Evolutionary conservation across 2,329 filamentous ascomycete species (phyloP).

Genomic region (Pestalotiopsis fici): DNA sequence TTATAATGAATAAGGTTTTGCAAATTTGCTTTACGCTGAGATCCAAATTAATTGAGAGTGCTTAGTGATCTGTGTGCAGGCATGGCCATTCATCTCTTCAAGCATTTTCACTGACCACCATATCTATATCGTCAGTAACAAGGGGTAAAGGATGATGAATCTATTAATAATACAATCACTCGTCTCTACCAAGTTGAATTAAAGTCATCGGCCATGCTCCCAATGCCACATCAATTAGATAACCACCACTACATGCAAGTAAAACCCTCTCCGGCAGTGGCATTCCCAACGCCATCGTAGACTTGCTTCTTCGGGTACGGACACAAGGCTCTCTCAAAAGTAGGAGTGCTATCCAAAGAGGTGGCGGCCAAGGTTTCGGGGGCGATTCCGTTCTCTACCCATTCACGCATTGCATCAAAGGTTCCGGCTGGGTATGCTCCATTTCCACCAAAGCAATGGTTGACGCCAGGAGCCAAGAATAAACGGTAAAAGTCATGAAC

Average conservation of each 20-base stretch:
- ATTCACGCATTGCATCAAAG: not conserved
- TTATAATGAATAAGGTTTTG: no score
- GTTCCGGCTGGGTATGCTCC: not conserved
- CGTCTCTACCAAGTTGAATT: no score
- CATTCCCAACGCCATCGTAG: not conserved
- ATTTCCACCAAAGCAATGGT: not conserved
- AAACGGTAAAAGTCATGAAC: conserved; percentile 3
- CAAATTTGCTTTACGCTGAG: no score
- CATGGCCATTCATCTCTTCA: no score
- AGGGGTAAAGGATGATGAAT: no score
- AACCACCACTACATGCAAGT: not conserved
- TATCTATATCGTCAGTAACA: no score
- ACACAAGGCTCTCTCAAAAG: not conserved
- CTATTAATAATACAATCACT: no score
- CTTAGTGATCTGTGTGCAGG: no score
- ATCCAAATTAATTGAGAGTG: no score
- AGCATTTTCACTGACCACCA: no score
- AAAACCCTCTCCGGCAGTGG: not conserved
- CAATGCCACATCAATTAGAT: no score
- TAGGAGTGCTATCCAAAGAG: not conserved
- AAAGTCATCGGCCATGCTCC: no score
- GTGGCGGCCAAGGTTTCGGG: not conserved
- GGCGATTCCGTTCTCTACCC: conserved; percentile 6
- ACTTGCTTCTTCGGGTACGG: not conserved
- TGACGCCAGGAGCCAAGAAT: not conserved